Evolutionary conservation across 495 filamentous ascomycete species (phyloP).

Genomic region (Neurospora sublineolata): DNA sequence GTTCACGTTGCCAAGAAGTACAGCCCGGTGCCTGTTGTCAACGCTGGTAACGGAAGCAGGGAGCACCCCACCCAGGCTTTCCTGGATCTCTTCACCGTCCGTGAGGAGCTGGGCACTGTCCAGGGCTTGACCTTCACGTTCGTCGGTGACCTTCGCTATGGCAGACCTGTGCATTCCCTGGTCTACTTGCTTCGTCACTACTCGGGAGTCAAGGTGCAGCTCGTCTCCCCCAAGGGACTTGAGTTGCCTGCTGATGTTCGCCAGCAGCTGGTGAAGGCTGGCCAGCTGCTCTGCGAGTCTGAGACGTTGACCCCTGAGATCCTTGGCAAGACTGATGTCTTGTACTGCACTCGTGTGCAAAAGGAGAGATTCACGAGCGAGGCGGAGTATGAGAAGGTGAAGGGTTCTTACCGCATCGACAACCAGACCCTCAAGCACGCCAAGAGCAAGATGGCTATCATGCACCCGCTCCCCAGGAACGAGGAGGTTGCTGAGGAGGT

Average conservation of each 20-base stretch:
- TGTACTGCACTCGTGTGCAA: conserved; percentile 94
- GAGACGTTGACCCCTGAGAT: conserved; percentile 76
- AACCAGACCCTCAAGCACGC: conserved; percentile 84
- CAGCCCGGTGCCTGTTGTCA: conserved; percentile 84
- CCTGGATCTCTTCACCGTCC: conserved; percentile 97
- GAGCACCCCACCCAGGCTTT: conserved; percentile 98
- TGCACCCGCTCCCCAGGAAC: conserved; percentile 93
- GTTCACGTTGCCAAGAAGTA: conserved; percentile 72
- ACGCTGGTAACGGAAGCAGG: conserved; percentile 86
- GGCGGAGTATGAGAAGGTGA: conserved; percentile 71
- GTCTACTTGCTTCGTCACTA: conserved; percentile 90
- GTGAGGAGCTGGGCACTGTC: conserved; percentile 91
- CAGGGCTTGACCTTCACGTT: conserved; percentile 93
- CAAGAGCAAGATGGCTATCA: conserved; percentile 80
- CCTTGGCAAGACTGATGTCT: conserved; percentile 68
- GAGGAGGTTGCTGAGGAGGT: conserved; percentile 89
- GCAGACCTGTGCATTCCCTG: conserved; percentile 87
- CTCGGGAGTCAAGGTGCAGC: conserved; percentile 72
- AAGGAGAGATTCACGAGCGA: conserved; percentile 83
- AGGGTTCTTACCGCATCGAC: conserved; percentile 77
- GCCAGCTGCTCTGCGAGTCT: conserved; percentile 62
- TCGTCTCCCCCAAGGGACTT: conserved; percentile 74
- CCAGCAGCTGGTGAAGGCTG: conserved; percentile 54
- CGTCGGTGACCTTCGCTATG: conserved; percentile 82
- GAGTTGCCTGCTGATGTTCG: conserved; percentile 63